Evolutionary conservation across 768 basidiomycete species (phyloP).

Genomic region (Inosperma sp.): DNA sequence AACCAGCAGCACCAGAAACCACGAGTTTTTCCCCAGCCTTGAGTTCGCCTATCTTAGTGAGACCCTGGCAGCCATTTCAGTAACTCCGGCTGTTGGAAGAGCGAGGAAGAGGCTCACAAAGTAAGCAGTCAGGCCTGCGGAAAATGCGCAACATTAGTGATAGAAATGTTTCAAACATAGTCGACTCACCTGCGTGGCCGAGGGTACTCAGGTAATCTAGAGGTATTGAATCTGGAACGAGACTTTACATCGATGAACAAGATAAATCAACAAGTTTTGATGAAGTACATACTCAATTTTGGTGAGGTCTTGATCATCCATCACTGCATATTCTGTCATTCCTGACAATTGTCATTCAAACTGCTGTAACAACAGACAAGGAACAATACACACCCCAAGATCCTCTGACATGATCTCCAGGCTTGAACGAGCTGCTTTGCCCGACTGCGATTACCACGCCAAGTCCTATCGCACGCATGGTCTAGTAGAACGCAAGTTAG

Average conservation of each 20-base stretch:
- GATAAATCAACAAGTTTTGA: neutral
- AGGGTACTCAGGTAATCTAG: constrained; percentile 82
- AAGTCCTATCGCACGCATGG: constrained; percentile 70
- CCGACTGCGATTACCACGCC: constrained; percentile 63
- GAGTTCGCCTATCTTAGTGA: constrained; percentile 73
- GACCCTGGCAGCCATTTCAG: constrained; percentile 47
- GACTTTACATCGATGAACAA: constrained; percentile 32
- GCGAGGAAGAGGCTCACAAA: constrained; percentile 48
- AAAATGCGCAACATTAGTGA: neutral
- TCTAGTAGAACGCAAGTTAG: constrained; percentile 27
- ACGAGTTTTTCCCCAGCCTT: constrained; percentile 83
- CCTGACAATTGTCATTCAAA: constrained; percentile 43
- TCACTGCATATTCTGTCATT: constrained; percentile 71
- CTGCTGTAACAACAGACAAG: neutral
- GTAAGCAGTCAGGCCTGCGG: constrained; percentile 89
- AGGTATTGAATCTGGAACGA: constrained; percentile 51
- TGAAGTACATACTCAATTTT: constrained; percentile 50
- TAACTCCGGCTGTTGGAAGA: neutral
- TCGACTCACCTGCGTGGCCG: constrained; percentile 63
- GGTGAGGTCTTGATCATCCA: constrained; percentile 47
- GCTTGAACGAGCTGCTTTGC: constrained; percentile 46
- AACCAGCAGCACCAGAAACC: constrained; percentile 87
- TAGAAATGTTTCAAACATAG: neutral
- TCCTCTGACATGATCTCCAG: constrained; percentile 69
- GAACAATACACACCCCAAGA: constrained; percentile 46